Conservation (phyloP, 805 yeast species). For the Wickerhamomyces rabaulensis region DNA sequence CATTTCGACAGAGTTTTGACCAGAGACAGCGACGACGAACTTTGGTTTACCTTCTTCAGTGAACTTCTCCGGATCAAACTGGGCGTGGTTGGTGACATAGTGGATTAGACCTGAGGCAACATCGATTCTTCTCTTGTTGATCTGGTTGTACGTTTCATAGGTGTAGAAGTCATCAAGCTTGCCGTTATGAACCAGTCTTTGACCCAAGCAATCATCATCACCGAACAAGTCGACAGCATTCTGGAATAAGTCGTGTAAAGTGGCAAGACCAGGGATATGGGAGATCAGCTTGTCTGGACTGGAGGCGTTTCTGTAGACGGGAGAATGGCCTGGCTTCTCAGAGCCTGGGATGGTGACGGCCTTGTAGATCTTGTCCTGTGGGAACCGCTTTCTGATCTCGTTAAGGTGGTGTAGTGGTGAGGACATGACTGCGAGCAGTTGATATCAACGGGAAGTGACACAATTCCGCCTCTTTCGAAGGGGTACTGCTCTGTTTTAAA, state of each 20-base stretch:
- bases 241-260: constrained; percentile 34
- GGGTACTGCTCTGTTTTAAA: neutral
- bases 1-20: constrained; percentile 55
- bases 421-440: neutral
- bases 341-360: constrained; percentile 32
- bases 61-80: constrained; percentile 5
- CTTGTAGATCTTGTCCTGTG: constrained; percentile 3
- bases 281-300: constrained; percentile 18
- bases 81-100: constrained; percentile 21
- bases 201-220: constrained; percentile 35
- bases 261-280: constrained; percentile 24
- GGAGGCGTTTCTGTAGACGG: constrained; percentile 36
- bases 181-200: constrained; percentile 23
- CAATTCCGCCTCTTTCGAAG: too few species aligned
- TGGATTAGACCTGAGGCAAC: constrained; percentile 43
- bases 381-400: constrained; percentile 1
- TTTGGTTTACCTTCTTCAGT: constrained; percentile 16
- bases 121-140: constrained; percentile 30
- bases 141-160: constrained; percentile 33
- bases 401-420: constrained; percentile 4
- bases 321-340: constrained; percentile 37
- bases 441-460: neutral
- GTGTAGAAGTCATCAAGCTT: constrained; percentile 35
- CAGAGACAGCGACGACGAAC: constrained; percentile 43
- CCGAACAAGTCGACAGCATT: constrained; percentile 28